These are phyloP conservation scores for Radiomyces spectabilis DNA, from an alignment of 192 early-diverging fungal species.

Conservation along the genomic window DNA sequence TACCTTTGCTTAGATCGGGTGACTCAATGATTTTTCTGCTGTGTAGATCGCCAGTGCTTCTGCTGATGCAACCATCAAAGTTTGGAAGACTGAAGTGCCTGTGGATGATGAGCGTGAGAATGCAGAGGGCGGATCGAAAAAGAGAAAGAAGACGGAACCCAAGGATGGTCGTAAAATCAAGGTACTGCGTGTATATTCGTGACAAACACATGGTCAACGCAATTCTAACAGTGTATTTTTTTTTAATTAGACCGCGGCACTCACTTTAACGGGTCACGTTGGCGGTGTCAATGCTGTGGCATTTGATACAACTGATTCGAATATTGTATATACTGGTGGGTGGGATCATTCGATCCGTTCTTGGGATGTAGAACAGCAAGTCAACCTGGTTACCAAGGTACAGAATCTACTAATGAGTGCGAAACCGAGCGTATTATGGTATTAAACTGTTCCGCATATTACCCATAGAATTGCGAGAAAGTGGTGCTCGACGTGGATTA, in stretches of 20 bases:
- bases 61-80: constrained; percentile 67
- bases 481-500: constrained; percentile 71
- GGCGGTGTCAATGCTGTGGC: constrained; percentile 67
- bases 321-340: constrained; percentile 76
- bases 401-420: background rate
- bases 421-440: background rate
- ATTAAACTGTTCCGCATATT: background rate
- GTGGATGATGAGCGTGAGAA: constrained; percentile 33
- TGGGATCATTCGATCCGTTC: constrained; percentile 89
- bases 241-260: constrained; percentile 24
- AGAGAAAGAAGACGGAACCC: constrained; percentile 44
- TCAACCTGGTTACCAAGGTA: constrained; percentile 71
- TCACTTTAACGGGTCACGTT: constrained; percentile 59
- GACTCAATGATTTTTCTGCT: constrained; percentile 3
- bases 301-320: constrained; percentile 56
- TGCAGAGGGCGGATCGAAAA: constrained; percentile 19
- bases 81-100: constrained; percentile 67
- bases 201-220: background rate
- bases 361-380: constrained; percentile 80
- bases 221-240: too few relatives aligned
- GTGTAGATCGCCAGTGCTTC: constrained; percentile 63
- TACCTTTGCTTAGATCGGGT: background rate
- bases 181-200: constrained; percentile 3
- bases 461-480: constrained; percentile 74
- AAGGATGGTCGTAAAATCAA: constrained; percentile 36